Evolutionary conservation across 1,284 basidiomycete species (phyloP).

Genomic region (Moesziomyces antarcticus): DNA sequence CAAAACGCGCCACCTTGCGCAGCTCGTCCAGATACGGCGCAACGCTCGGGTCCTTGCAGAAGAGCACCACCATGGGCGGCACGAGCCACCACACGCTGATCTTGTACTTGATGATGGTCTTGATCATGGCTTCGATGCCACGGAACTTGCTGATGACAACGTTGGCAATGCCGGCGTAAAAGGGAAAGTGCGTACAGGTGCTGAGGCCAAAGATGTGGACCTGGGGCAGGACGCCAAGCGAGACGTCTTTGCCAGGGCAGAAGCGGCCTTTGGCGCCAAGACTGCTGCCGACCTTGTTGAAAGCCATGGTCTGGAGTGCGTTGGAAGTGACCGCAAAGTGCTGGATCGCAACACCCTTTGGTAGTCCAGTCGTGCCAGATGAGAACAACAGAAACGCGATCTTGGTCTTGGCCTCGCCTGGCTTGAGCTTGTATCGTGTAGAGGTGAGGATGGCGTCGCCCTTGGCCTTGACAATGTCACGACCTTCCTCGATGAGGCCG

Average conservation of each 20-base stretch:
- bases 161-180: constrained; percentile 60
- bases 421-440: constrained; percentile 69
- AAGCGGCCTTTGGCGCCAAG: constrained; percentile 44
- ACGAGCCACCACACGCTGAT: constrained; percentile 60
- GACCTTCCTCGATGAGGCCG: constrained; percentile 69
- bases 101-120: constrained; percentile 56
- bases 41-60: constrained; percentile 54
- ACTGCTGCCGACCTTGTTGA: constrained; percentile 47
- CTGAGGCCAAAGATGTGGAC: constrained; percentile 62
- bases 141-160: constrained; percentile 53
- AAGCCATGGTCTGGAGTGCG: constrained; percentile 65
- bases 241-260: constrained; percentile 53
- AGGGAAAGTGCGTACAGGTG: constrained; percentile 60
- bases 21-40: constrained; percentile 55
- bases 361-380: constrained; percentile 68
- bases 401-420: constrained; percentile 76
- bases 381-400: constrained; percentile 67
- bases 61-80: constrained; percentile 54
- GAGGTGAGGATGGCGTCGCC: constrained; percentile 70
- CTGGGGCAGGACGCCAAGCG: constrained; percentile 52
- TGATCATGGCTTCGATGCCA: constrained; percentile 58
- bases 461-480: constrained; percentile 71
- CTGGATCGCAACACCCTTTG: constrained; percentile 67
- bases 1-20: constrained; percentile 35
- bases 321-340: constrained; percentile 58